Base-by-base conservation (phyloP, 352 stramenopile species). In the Phytophthora macrochlamydospora region DNA sequence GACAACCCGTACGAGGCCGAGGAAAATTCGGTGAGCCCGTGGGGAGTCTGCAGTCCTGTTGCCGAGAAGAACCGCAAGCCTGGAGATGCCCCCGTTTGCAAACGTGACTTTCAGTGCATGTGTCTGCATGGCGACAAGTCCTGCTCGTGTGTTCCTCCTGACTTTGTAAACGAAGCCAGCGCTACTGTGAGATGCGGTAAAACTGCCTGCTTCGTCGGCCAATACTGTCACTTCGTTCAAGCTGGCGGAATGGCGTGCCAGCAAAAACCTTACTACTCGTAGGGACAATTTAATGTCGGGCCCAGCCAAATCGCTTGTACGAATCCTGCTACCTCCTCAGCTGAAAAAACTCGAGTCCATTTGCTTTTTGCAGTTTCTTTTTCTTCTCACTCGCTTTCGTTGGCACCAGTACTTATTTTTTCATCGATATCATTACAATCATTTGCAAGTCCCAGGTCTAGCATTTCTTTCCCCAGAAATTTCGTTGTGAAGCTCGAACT, bases 151-250 rank as follows among this genome's bases (percentile, higher is more conserved):
- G 65, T 73, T 11, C 77, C 77, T 8, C 67, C 77, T 8, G 77
- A 86, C 52, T 65, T 67, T 29, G 77, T 83, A 46, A 59, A 68
- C 4, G 71, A 71, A 11, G 37, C n/a, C 4, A 70, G 60, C 42
- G 66, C 63, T 55, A 60, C 58, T 40, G 37, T 62, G 3, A 69
- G 51, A 37, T 81, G 74, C 35, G 35, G 35, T 0, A 66, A 58
- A n/a, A 49, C 6, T 29, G 46, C 7, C 14, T 86, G 77, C 35
- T 35, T 35, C 6, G 48, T 61, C 13, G 62, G 64, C 56, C 61
- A 79, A 55, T 86, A 86, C 59, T 86, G 78, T 67, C 72, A 76
- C 64, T 82, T 63, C 65, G 53, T 74, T 12, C 46, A 68, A 51
- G 38, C 50, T 6, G 75, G 69, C 37, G 69, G 66, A 14, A 59